These are phyloP conservation scores for Blastobotrys proliferans DNA, from an alignment of 1,139 yeast genomes.

Conservation along the genomic window DNA sequence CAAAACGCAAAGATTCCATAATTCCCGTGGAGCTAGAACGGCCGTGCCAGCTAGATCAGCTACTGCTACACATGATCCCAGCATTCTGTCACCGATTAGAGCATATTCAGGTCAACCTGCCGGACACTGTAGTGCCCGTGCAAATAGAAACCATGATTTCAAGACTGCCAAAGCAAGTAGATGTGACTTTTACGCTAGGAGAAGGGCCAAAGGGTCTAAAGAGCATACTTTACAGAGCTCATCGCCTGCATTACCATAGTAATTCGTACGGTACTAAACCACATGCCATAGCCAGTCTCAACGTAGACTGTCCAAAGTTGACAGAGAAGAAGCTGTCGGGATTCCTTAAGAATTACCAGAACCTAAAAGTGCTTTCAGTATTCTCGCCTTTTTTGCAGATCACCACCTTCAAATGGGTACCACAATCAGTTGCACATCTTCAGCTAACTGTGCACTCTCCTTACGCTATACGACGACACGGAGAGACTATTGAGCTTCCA, in stretches of 20 bases:
- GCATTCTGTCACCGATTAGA: conserved; percentile 7
- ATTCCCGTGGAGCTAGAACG: conserved; percentile 6
- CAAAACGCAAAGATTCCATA: conserved; percentile 3
- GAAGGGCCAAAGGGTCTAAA: neutral
- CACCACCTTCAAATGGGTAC: conserved; percentile 6
- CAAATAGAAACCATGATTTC: conserved; percentile 5
- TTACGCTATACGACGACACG: neutral
- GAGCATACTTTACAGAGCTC: neutral
- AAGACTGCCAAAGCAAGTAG: conserved; percentile 5
- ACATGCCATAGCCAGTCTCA: neutral
- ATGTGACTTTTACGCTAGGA: conserved; percentile 3
- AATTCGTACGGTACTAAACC: conserved; percentile 3
- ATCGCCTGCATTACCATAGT: too few species aligned
- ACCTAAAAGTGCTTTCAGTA: conserved; percentile 1
- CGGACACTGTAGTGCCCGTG: conserved; percentile 3
- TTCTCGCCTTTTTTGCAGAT: neutral
- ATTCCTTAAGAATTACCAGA: conserved; percentile 2
- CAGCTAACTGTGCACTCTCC: neutral
- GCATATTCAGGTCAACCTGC: neutral
- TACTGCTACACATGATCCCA: conserved; percentile 11
- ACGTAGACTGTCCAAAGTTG: conserved; percentile 3
- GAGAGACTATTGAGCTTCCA: neutral
- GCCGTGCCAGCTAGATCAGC: conserved; percentile 10
- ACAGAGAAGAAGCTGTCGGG: conserved; percentile 1
- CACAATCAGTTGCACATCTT: conserved; percentile 7